Evolutionary conservation across 345 rosid species (phyloP).

Genomic region (Dovyalis caffra): DNA sequence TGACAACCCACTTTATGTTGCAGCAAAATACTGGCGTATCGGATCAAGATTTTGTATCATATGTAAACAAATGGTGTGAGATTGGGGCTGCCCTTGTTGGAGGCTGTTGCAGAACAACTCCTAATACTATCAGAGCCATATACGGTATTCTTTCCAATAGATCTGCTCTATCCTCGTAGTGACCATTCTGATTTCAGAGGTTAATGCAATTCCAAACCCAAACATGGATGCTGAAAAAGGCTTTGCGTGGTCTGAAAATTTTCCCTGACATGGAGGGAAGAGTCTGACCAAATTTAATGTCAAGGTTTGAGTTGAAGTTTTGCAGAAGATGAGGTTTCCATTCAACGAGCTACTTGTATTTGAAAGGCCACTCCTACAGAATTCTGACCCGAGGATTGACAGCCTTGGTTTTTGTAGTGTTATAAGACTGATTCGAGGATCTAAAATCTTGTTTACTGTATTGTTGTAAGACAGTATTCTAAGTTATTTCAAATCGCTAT

Average conservation of each 20-base stretch:
- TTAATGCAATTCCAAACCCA: neutral
- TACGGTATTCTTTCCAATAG: conserved; percentile 41
- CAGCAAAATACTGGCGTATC: conserved; percentile 75
- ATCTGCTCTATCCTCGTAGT: conserved; percentile 16
- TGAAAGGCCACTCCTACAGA: neutral
- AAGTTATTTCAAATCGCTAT: neutral
- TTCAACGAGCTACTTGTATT: neutral
- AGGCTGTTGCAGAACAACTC: conserved; percentile 57
- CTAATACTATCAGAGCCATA: conserved; percentile 61
- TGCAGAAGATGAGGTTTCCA: neutral
- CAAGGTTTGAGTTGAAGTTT: neutral
- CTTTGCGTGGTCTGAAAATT: neutral
- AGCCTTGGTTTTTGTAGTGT: neutral
- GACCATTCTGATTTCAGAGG: conserved; percentile 2
- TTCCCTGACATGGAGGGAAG: neutral
- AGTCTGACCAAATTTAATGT: neutral
- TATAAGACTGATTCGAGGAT: neutral
- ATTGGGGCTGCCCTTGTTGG: conserved; percentile 67
- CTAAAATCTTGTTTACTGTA: neutral
- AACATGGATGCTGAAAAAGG: conserved; percentile 1
- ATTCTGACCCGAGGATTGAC: neutral
- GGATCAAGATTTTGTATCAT: conserved; percentile 68
- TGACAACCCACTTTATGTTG: conserved; percentile 5
- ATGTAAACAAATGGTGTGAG: conserved; percentile 65
- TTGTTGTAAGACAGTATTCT: neutral